These are phyloP conservation scores for Talaromyces sp. DNA, from an alignment of 2,329 filamentous ascomycete species.

Conservation along the genomic window DNA sequence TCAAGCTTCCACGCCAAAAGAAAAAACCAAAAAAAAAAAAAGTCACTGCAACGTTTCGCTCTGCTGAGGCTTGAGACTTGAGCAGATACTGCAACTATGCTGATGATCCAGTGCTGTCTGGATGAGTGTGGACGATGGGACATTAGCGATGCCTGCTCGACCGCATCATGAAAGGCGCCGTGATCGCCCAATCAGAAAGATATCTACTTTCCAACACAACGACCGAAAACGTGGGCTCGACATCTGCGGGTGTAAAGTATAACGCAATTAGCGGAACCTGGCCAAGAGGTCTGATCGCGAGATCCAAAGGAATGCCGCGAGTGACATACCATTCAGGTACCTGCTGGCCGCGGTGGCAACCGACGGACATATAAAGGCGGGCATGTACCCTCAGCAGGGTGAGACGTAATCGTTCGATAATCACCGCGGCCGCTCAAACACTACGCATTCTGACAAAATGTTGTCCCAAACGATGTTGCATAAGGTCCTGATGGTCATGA, in stretches of 20 bases:
- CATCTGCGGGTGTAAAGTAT: neutral
- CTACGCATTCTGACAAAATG: slow-evolving; percentile 18
- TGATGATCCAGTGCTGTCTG: neutral
- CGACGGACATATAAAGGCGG: neutral
- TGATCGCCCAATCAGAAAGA: neutral
- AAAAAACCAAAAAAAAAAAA: neutral
- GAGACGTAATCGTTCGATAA: neutral
- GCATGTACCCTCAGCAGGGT: neutral
- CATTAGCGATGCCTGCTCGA: neutral
- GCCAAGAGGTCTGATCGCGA: neutral
- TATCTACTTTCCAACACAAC: too few species aligned
- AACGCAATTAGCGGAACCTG: neutral
- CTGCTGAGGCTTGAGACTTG: neutral
- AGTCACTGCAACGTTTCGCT: neutral
- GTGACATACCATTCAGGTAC: neutral
- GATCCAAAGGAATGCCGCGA: neutral
- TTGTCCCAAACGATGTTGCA: slow-evolving; percentile 23
- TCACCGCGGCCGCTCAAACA: neutral
- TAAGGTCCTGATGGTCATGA: slow-evolving; percentile 22
- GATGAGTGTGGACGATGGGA: neutral
- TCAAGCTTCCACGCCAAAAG: neutral
- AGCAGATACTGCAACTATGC: neutral
- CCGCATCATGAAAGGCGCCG: neutral
- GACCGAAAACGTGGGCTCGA: neutral
- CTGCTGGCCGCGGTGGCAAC: neutral